Percentiles rank a stretch among this genome's conserved stretches.
Conservation (phyloP, 352 stramenopile species). For the Pythium rhizo-oryzae region DNA sequence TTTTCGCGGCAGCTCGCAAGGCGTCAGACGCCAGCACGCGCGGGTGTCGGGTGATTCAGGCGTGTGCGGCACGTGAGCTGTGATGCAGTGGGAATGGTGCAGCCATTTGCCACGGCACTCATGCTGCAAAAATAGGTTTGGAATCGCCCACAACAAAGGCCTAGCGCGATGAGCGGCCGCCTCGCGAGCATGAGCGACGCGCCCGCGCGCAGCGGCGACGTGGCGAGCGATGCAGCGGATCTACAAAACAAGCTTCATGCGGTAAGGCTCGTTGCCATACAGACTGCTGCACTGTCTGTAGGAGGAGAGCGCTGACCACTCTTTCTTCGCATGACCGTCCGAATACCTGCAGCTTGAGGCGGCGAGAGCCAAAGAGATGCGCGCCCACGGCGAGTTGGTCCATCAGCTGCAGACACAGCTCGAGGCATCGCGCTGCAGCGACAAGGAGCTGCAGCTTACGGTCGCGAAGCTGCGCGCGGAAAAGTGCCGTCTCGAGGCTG, state of each 20-base stretch:
- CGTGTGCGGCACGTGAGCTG: too few relatives aligned
- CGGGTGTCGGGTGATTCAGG: too few relatives aligned
- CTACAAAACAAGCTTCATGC: slow-evolving; percentile 19
- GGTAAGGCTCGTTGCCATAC: background rate
- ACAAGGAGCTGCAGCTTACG: slow-evolving; percentile 41
- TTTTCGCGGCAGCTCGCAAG: too few relatives aligned
- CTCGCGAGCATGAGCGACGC: slow-evolving; percentile 6
- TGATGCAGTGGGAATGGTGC: too few relatives aligned
- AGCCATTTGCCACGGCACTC: too few relatives aligned
- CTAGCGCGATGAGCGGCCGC: background rate
- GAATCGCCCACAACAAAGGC: too few relatives aligned
- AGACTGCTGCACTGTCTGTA: too few relatives aligned
- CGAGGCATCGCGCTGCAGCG: slow-evolving; percentile 22
- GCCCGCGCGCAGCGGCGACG: background rate
- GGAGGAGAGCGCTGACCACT: background rate
- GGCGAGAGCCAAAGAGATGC: slow-evolving; percentile 49
- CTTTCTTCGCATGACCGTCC: background rate
- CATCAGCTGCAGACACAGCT: slow-evolving; percentile 39
- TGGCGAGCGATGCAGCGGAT: background rate
- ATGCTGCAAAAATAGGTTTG: background rate
- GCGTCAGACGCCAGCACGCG: too few relatives aligned
- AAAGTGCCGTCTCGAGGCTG: slow-evolving; percentile 46
- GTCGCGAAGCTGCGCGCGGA: slow-evolving; percentile 50
- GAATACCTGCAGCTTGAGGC: slow-evolving; percentile 9
- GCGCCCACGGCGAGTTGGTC: slow-evolving; percentile 44